Percentiles rank a stretch among this genome's conserved stretches.
Conservation (phyloP, 148 eudicot genomes). For the Rhododendron ovatum region DNA sequence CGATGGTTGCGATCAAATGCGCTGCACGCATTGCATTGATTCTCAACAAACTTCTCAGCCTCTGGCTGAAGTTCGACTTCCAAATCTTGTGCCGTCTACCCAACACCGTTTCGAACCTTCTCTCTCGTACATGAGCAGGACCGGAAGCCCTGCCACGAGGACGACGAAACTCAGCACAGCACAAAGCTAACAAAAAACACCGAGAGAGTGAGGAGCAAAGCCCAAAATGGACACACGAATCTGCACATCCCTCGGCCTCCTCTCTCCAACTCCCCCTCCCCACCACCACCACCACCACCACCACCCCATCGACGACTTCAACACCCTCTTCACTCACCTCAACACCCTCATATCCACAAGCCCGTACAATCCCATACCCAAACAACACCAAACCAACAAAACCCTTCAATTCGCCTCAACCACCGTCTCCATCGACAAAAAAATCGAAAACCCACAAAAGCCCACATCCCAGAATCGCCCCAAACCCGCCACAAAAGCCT, state of each 20-base stretch:
- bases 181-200: too few relatives aligned
- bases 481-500: slow-evolving; percentile 35
- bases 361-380: slow-evolving; percentile 16
- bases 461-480: slow-evolving; percentile 37
- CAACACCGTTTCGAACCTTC: background rate
- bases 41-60: background rate
- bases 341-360: slow-evolving; percentile 37
- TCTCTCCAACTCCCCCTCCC: slow-evolving; percentile 11
- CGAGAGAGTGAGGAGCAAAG: too few relatives aligned
- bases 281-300: too few relatives aligned
- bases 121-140: background rate
- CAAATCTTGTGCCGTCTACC: background rate
- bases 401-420: slow-evolving; percentile 52
- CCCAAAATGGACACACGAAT: slow-evolving; percentile 12
- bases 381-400: background rate
- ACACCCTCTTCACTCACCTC: slow-evolving; percentile 49
- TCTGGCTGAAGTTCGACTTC: background rate
- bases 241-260: slow-evolving; percentile 32
- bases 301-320: slow-evolving; percentile 31
- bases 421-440: slow-evolving; percentile 37
- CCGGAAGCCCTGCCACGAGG: background rate
- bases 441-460: slow-evolving; percentile 23
- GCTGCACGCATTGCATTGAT: too few relatives aligned
- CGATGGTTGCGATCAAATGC: too few relatives aligned
- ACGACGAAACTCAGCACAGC: background rate